Evolutionary conservation across 2,329 filamentous ascomycete species (phyloP), one percentile per base, ranked within the genome.

Genomic region (Colletotrichum gloeosporioides): DNA sequence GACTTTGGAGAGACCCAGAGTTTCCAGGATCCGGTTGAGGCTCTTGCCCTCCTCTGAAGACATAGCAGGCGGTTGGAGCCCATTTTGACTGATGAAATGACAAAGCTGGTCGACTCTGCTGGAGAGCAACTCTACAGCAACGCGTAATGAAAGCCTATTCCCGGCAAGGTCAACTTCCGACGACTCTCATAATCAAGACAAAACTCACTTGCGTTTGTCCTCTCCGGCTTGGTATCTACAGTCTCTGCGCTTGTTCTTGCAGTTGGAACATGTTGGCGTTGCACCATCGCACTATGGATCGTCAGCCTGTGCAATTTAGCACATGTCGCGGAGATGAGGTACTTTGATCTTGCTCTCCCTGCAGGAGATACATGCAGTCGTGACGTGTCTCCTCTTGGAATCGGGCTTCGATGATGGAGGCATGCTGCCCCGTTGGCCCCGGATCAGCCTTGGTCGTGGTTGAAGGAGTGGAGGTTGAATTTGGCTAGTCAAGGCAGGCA

Each of bases 341-440:
- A 86, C 85, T 78, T 85, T 84, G 76, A 87, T 84, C 66, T 87
- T 87, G 77, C 86, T 87, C 78, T 87, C 86, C 29, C 86, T 84
- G 75, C 86, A 87, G 29, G 85, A 84, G 34, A 87, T 85, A 71
- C 86, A 87, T 12, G 85, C 86, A 3, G 85, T 87, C 3, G 86
- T 87, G 78, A 87, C 84, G 77, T 87, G 85, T 77, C 86, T 87
- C 68, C 86, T 75, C 34, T 71, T 74, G 66, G 15, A 22, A 4
- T 71, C 61, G 15, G 72, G 15, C 25, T 71, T 74, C n/a, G 67
- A 61, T 36, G 72, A 7, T 61, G 66, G 72, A 16, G 72, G 67
- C 72, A 74, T 74, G 15, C 8, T 25, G 29, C 12, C 39, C n/a
- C 22, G 7, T 29, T 62, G 29, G 22, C 27, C 55, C 59, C 25